Conservation (phyloP, 108 stramenopile species). For the Epipyxis sp. region DNA sequence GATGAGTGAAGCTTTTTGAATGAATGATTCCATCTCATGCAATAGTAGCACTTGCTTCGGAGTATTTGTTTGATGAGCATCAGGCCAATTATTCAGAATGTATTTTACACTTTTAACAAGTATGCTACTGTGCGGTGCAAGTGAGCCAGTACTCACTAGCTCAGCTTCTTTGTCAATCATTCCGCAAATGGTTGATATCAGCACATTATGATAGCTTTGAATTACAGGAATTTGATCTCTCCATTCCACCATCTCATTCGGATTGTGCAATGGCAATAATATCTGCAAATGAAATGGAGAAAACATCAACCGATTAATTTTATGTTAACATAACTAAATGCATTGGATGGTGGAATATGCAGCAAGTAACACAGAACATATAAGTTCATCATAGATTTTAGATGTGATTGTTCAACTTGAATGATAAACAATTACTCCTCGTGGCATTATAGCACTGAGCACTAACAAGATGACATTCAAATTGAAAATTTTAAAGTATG, state of each 20-base stretch:
- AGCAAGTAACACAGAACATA: too few relatives aligned
- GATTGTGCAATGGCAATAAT: constrained; percentile 34
- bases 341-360: too few relatives aligned
- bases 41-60: constrained; percentile 60
- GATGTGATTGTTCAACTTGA: too few relatives aligned
- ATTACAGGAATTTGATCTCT: constrained; percentile 38
- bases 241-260: constrained; percentile 39
- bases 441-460: too few relatives aligned
- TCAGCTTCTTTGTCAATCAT: background rate
- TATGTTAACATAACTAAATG: too few relatives aligned
- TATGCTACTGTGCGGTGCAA: background rate
- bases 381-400: too few relatives aligned
- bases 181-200: constrained; percentile 5
- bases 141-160: background rate
- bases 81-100: constrained; percentile 46
- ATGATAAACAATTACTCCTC: too few relatives aligned
- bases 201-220: constrained; percentile 32
- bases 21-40: constrained; percentile 52
- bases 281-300: constrained; percentile 4
- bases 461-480: too few relatives aligned
- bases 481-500: too few relatives aligned
- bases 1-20: constrained; percentile 12
- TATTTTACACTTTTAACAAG: background rate
- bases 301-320: too few relatives aligned
- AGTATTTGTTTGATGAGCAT: constrained; percentile 52